Evolutionary conservation across 2,329 filamentous ascomycete genomes (phyloP), one percentile per base, ranked within the genome.

Genomic region (Verticillium zaregamsianum): DNA sequence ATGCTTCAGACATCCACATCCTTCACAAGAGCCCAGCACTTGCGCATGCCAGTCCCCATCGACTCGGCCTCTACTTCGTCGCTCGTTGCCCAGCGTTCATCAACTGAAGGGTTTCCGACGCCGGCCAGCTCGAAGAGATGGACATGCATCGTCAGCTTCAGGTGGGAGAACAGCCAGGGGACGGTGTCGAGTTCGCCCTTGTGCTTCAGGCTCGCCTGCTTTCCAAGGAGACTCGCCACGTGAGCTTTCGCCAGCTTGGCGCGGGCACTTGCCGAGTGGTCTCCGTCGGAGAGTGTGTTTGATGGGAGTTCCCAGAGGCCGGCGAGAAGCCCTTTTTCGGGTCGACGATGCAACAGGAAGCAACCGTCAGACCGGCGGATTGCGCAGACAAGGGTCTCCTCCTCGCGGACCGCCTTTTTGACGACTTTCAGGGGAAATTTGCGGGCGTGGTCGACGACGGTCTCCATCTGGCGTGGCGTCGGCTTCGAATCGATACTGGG

Each of bases 1-100:
- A 49, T n/a, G n/a, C n/a, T 49, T 49, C 45, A 52, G 4, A 3
- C 45, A 25, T 11, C 12, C 5, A 12, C 8, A 12, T 71, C 70
- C 59, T 71, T 70, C 3, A 74, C 75, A 59, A 85, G 69, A 2
- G 76, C 70, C 82, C 83, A 86, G 68, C 83, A 86, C 66, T 83
- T 85, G 40, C 80, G 76, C 83, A 86, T 86, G 0, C 83, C 83
- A 0, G 83, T 85, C 0, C 83, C 83, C 83, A 86, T 86, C 0
- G 82, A 82, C 67, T 82, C 80, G 1, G 66, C 68, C 2, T 84
- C 82, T 1, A 83, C 73, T 8, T 75, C 73, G 3, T 71, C 67
- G 1, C 70, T 70, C 28, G 74, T 73, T 1, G 75, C 74, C 76
- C 80, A 82, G 32, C 73, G 73, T 23, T 62, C 63, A 32, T 58